Percentiles rank a stretch among this genome's conserved stretches.
These are phyloP conservation scores for Phaeotremella fagi DNA, from an alignment of 768 basidiomycete species.

Conservation along the genomic window DNA sequence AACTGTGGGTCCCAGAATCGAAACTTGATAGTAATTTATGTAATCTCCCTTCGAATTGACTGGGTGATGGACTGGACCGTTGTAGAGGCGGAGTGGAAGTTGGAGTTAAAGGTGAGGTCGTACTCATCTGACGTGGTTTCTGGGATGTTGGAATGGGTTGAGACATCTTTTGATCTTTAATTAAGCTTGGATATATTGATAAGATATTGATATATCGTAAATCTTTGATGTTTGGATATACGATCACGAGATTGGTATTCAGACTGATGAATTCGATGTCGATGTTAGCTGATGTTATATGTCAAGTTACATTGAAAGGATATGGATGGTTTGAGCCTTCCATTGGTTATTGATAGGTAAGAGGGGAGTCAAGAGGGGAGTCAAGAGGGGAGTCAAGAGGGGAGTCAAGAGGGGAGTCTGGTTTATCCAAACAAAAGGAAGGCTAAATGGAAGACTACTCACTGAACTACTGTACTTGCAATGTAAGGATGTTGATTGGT, in stretches of 20 bases:
- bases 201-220: too few species aligned
- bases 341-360: background rate
- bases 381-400: background rate
- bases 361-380: background rate
- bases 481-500: too few species aligned
- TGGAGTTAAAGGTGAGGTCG: conserved; percentile 10
- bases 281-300: too few species aligned
- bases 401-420: background rate
- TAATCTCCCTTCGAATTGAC: conserved; percentile 5
- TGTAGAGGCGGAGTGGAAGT: conserved; percentile 10
- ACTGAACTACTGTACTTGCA: too few species aligned
- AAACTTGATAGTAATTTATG: conserved; percentile 9
- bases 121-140: conserved; percentile 5
- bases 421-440: background rate
- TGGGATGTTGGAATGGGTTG: conserved; percentile 13
- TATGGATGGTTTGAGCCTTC: background rate
- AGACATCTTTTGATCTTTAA: conserved; percentile 11
- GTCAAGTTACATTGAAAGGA: background rate
- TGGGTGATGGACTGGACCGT: background rate
- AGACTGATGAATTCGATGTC: too few species aligned
- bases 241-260: too few species aligned
- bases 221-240: background rate
- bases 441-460: too few species aligned
- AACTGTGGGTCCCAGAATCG: conserved; percentile 18
- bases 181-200: too few species aligned